phyloP scores from a whole-genome alignment of 768 basidiomycete species.

The Antrodiella citrinella region DNA sequence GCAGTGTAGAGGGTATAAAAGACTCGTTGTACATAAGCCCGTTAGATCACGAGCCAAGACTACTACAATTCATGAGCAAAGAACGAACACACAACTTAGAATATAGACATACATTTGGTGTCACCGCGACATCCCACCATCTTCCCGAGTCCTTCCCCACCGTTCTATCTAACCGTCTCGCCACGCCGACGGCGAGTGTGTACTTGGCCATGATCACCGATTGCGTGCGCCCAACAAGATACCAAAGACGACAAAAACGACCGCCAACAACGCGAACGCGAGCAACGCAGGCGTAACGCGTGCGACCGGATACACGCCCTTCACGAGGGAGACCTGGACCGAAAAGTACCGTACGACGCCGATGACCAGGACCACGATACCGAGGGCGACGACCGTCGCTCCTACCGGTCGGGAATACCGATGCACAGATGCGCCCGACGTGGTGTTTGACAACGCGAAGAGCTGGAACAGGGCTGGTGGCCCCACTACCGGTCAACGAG shows the following conservation, averaged over 20 bases:
- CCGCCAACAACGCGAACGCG: conserved; percentile 20
- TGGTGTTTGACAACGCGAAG: conserved; percentile 30
- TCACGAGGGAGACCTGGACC: conserved; percentile 29
- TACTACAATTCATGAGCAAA: too few relatives aligned
- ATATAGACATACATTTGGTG: too few relatives aligned
- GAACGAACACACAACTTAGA: too few relatives aligned
- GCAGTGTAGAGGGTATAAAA: too few relatives aligned
- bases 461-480: conserved; percentile 37
- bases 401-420: conserved; percentile 37
- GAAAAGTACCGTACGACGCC: conserved; percentile 31
- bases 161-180: too few relatives aligned
- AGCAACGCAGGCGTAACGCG: conserved; percentile 26
- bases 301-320: conserved; percentile 35
- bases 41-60: too few relatives aligned
- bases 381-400: conserved; percentile 29
- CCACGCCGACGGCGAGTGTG: too few relatives aligned
- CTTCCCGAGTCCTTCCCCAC: too few relatives aligned
- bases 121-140: too few relatives aligned
- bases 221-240: not conserved
- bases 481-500: not conserved
- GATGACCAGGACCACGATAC: conserved; percentile 26
- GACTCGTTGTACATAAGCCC: too few relatives aligned
- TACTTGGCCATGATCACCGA: too few relatives aligned
- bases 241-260: conserved; percentile 29
- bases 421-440: conserved; percentile 11